A percentile compares a stretch with the other conserved stretches of the same genome.
Evolutionary conservation across 768 basidiomycete genomes (phyloP).

Genomic region (Naematelia aurantialba): DNA sequence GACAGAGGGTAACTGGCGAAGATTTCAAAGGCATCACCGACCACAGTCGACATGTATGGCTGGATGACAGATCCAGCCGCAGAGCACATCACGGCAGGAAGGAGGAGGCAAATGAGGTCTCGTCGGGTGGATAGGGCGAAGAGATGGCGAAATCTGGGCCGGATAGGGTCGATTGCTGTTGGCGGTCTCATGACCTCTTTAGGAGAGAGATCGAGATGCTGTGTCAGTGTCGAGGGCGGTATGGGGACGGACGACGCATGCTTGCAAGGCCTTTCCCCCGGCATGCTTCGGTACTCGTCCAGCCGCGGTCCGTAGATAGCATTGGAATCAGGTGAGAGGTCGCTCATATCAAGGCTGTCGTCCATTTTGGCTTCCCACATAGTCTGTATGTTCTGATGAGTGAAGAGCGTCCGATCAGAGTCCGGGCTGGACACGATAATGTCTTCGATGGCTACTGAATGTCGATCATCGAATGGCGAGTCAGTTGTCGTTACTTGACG

Average conservation of each 20-base stretch:
- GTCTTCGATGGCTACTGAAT: slow-evolving; percentile 25
- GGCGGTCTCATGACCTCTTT: background rate
- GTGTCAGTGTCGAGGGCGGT: slow-evolving; percentile 21
- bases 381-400: slow-evolving; percentile 12
- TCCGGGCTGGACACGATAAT: slow-evolving; percentile 2
- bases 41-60: slow-evolving; percentile 78
- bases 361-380: slow-evolving; percentile 13
- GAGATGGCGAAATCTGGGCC: slow-evolving; percentile 62
- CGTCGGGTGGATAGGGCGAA: slow-evolving; percentile 63
- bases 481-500: slow-evolving; percentile 7
- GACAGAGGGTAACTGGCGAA: slow-evolving; percentile 61
- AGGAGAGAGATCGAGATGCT: slow-evolving; percentile 27
- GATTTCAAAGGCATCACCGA: slow-evolving; percentile 71
- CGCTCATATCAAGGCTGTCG: slow-evolving; percentile 13
- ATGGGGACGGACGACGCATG: slow-evolving; percentile 26
- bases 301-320: slow-evolving; percentile 19
- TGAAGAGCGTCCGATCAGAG: background rate
- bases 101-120: slow-evolving; percentile 59
- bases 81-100: slow-evolving; percentile 65
- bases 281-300: slow-evolving; percentile 12
- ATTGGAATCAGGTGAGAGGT: slow-evolving; percentile 34
- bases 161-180: slow-evolving; percentile 6
- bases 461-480: slow-evolving; percentile 40
- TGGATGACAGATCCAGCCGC: slow-evolving; percentile 66
- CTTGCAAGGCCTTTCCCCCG: slow-evolving; percentile 30